Evolutionary conservation across 345 rosid genomes (phyloP).

Genomic region (Hirschfeldia incana): DNA sequence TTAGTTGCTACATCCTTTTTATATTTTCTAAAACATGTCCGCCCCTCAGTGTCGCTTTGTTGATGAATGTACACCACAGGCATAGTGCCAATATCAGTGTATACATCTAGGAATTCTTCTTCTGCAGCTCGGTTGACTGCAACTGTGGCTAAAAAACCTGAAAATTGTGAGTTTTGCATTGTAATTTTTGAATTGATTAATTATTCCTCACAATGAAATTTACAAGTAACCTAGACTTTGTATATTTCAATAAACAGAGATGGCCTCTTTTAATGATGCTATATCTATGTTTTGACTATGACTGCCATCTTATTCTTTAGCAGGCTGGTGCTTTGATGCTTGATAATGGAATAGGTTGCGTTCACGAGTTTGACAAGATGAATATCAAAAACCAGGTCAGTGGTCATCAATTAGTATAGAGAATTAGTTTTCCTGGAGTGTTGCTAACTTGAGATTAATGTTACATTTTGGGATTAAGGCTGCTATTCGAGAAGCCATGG

Average conservation of each 20-base stretch:
- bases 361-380: neutral
- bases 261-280: neutral
- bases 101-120: too few species aligned
- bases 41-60: neutral
- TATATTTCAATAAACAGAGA: neutral
- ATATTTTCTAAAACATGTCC: neutral
- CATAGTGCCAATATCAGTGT: too few species aligned
- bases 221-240: too few species aligned
- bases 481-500: neutral
- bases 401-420: neutral
- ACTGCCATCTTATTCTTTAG: neutral
- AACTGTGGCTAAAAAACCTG: neutral
- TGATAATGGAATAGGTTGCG: neutral
- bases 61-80: neutral
- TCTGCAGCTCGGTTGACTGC: neutral
- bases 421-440: neutral
- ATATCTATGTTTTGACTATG: neutral
- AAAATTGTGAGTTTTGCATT: neutral
- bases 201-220: neutral
- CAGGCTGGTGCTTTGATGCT: neutral
- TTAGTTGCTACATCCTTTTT: too few species aligned
- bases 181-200: neutral
- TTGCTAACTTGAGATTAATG: neutral
- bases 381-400: neutral
- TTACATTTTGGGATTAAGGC: neutral